Evolutionary conservation across 2,329 filamentous ascomycete genomes (phyloP), one percentile per base, ranked within the genome.

Genomic region (Zasmidium cellare): DNA sequence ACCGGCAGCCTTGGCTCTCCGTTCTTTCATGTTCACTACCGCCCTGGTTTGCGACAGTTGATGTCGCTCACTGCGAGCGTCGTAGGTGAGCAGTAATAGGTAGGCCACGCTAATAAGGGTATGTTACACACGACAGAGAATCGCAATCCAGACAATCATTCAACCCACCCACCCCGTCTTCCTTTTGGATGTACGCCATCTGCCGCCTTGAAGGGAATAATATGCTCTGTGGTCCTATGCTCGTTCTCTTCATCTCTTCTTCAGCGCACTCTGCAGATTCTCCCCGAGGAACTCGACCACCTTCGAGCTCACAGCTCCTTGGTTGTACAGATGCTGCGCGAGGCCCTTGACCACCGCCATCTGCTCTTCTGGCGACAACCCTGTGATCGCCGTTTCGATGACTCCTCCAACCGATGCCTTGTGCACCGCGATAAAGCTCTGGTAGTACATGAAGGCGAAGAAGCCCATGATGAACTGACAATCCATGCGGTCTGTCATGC

Each of bases 401-500:
- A 99, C 89, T 55, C 86, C 86, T 19, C 93, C 94, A 19, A 96
- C 87, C 56, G 83, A 91, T 41, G 89, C 87, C 75, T 93, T 91
- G 80, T 96, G 87, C 6, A 91, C 82, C 3, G 92, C 92, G 70
- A 99, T 93, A 75, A 99, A 99, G 71, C 90, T 69, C 75, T 97
- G 92, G 78, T 96, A 99, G 79, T 99, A 99, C 84, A 99, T 92
- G 80, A 92, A 97, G 16, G 93, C 86, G 70, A 99, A 97, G 77
- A 96, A 94, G 9, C 94, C 94, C 94, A 99, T 99, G 80, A 97
- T 97, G 79, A 99, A 99, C 73, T 99, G 94, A 75, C 94, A 99
- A 73, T 99, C 94, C 93, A 99, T 97, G 61, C 94, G 90, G 74
- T 99, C 94, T 16, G 94, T 99, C 79, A 99, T 97, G 67, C 94